Percentiles rank a stretch among this genome's conserved stretches.
Conservation (phyloP, 2,329 filamentous ascomycete genomes). For the Allantophomopsis cytisporea region DNA sequence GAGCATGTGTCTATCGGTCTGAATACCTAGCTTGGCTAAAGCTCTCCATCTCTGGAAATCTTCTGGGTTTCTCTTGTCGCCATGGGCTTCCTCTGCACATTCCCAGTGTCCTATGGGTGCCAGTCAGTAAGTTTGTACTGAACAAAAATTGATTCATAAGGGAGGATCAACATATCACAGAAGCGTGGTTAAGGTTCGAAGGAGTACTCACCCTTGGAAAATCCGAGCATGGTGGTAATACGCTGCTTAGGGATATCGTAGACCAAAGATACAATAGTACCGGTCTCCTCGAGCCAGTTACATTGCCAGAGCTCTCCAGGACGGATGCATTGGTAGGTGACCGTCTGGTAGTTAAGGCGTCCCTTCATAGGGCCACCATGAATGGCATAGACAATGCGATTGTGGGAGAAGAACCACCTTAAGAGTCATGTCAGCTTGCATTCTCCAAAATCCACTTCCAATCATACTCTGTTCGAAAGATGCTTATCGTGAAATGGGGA, state of each 20-base stretch:
- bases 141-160: too few relatives aligned
- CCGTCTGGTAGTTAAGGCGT: conserved; percentile 36
- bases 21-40: conserved; percentile 31
- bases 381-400: conserved; percentile 41
- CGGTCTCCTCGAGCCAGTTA: conserved; percentile 48
- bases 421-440: too few relatives aligned
- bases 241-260: conserved; percentile 35
- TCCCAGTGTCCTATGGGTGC: conserved; percentile 36
- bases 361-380: conserved; percentile 46
- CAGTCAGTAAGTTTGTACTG: too few relatives aligned
- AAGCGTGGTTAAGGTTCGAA: too few relatives aligned
- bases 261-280: conserved; percentile 38
- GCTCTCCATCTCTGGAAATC: conserved; percentile 37
- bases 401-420: conserved; percentile 36
- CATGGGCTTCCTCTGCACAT: conserved; percentile 31
- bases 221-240: conserved; percentile 37
- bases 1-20: conserved; percentile 34
- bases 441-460: too few relatives aligned
- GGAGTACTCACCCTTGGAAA: conserved; percentile 21
- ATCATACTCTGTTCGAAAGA: too few relatives aligned
- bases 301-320: conserved; percentile 44
- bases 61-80: conserved; percentile 36
- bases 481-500: too few relatives aligned
- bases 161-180: too few relatives aligned
- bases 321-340: conserved; percentile 41